phyloP scores from a whole-genome alignment of 495 filamentous ascomycete species.

The Aspergillus diversus region DNA sequence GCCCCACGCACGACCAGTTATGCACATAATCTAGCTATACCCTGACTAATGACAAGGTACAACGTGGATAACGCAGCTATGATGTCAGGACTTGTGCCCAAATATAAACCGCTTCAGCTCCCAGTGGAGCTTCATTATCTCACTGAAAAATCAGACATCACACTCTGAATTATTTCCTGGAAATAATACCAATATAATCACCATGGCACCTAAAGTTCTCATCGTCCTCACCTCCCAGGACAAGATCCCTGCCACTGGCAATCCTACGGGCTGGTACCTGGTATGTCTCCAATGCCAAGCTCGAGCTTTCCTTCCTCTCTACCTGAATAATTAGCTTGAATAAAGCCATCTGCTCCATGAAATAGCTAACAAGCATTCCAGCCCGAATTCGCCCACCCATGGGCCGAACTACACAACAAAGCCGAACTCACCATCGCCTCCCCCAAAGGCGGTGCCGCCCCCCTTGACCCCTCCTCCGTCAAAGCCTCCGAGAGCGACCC shows the following conservation, averaged over 20 bases:
- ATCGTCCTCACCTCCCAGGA: constrained; percentile 66
- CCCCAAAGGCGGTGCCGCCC: constrained; percentile 67
- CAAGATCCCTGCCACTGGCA: constrained; percentile 52
- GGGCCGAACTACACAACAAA: constrained; percentile 59
- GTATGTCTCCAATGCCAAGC: constrained; percentile 36
- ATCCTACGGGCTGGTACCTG: constrained; percentile 67
- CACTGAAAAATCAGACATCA: not conserved
- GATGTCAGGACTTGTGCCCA: not conserved
- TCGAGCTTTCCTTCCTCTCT: too few relatives aligned
- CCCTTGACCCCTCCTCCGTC: constrained; percentile 68
- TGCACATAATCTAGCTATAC: too few relatives aligned
- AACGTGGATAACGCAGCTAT: not conserved
- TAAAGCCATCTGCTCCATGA: not conserved
- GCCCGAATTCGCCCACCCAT: constrained; percentile 76
- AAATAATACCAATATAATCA: not conserved
- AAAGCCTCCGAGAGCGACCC: constrained; percentile 61
- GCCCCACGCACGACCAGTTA: too few relatives aligned
- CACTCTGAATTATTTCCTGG: not conserved
- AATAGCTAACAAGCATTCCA: constrained; percentile 26
- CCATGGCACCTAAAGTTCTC: constrained; percentile 59
- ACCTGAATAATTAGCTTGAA: not conserved
- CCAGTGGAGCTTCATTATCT: not conserved
- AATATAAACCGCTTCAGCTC: too few relatives aligned
- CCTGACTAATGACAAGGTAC: too few relatives aligned
- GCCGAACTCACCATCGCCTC: constrained; percentile 64